Conservation (phyloP, 164 flowering plant genomes). For the Chimonanthus praecox region DNA sequence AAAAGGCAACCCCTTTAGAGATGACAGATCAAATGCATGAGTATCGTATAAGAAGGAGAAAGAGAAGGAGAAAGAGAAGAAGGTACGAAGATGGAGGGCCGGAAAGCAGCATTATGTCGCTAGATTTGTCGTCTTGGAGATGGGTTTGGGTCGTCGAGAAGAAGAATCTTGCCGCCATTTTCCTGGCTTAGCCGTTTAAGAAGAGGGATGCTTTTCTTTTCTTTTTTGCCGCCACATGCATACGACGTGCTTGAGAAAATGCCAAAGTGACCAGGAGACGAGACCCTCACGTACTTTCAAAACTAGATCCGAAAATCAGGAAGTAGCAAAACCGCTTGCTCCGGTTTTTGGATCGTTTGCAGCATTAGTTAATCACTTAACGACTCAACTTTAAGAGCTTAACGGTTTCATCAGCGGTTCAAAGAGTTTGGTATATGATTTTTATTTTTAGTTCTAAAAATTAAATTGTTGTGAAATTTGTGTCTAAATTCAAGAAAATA, state of each 20-base stretch:
- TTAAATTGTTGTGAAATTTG: too few relatives aligned
- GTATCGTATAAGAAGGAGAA: neutral
- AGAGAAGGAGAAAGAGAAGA: neutral
- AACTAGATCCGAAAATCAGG: too few relatives aligned
- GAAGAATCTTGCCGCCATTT: constrained; percentile 56
- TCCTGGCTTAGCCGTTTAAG: neutral
- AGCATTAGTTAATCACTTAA: too few relatives aligned
- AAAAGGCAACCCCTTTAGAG: neutral
- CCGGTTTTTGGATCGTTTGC: too few relatives aligned
- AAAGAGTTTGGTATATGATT: too few relatives aligned
- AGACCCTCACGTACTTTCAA: too few relatives aligned
- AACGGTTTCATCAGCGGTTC: too few relatives aligned
- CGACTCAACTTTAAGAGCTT: too few relatives aligned
- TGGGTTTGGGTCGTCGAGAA: constrained; percentile 24
- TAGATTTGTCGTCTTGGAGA: neutral
- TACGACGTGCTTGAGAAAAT: neutral
- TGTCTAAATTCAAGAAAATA: too few relatives aligned
- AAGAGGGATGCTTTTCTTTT: neutral
- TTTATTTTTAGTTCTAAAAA: too few relatives aligned
- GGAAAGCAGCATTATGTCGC: constrained; percentile 45
- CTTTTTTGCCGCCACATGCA: neutral
- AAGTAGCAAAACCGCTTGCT: too few relatives aligned
- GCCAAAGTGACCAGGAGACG: neutral
- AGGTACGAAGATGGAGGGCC: constrained; percentile 78
- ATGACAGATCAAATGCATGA: neutral